A percentile compares a stretch with the other conserved stretches of the same genome.
These are phyloP conservation scores for Linderniella brevidens DNA, from an alignment of 257 asterid genomes.

Conservation along the genomic window DNA sequence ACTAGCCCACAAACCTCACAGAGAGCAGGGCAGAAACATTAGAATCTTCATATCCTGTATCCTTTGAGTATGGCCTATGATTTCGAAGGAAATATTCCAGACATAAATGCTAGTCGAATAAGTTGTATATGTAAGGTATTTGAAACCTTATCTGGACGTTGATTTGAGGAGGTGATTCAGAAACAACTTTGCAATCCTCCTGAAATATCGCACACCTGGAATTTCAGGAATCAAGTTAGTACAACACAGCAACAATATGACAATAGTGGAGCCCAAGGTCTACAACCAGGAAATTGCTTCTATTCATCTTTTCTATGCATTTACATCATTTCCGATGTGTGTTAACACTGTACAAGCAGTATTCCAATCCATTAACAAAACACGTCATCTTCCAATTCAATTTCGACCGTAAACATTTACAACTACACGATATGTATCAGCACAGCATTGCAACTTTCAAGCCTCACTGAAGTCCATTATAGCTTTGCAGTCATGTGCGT, in stretches of 20 bases:
- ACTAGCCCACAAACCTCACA: slow-evolving; percentile 46
- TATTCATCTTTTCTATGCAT: background rate
- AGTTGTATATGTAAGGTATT: slow-evolving; percentile 9
- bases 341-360: too few relatives aligned
- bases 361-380: too few relatives aligned
- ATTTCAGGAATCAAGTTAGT: slow-evolving; percentile 15
- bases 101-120: slow-evolving; percentile 7
- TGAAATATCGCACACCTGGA: slow-evolving; percentile 89
- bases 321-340: background rate
- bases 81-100: slow-evolving; percentile 17
- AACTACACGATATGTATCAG: too few relatives aligned
- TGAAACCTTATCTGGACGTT: slow-evolving; percentile 71
- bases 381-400: too few relatives aligned
- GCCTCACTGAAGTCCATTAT: too few relatives aligned
- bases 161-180: slow-evolving; percentile 57
- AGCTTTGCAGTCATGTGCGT: too few relatives aligned
- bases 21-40: slow-evolving; percentile 74
- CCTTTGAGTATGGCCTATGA: slow-evolving; percentile 90
- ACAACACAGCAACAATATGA: slow-evolving; percentile 2
- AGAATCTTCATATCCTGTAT: slow-evolving; percentile 72
- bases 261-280: background rate
- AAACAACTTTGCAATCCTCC: slow-evolving; percentile 63
- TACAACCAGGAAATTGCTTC: slow-evolving; percentile 8
- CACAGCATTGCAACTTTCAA: too few relatives aligned
- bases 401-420: background rate